phyloP scores from a whole-genome alignment of 495 filamentous ascomycete species.

The Trypethelium eluteriae region DNA sequence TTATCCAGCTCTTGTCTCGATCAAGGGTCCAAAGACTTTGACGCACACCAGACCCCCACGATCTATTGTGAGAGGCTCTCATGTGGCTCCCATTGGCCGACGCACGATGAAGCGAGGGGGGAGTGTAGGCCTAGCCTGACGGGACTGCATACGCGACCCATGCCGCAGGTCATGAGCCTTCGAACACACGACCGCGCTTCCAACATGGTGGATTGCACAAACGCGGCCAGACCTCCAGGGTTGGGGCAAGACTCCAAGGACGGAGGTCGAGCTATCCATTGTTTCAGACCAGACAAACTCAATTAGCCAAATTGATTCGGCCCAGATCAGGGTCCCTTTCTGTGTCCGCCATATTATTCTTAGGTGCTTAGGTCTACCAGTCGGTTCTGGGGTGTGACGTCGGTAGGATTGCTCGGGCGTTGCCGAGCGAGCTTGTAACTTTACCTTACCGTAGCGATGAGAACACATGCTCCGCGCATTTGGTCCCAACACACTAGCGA shows the following conservation, averaged over 20 bases:
- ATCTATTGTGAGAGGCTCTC: slow-evolving; percentile 9
- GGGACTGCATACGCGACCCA: slow-evolving; percentile 11
- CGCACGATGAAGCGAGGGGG: background rate
- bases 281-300: background rate
- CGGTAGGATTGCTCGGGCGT: slow-evolving; percentile 1
- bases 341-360: background rate
- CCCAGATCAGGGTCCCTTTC: background rate
- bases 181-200: slow-evolving; percentile 10
- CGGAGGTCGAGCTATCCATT: background rate
- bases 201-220: slow-evolving; percentile 13
- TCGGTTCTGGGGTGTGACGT: background rate
- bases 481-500: background rate
- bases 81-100: background rate
- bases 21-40: background rate
- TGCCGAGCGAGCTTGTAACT: background rate
- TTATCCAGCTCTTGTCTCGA: background rate
- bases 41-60: background rate
- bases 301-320: background rate
- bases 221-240: background rate
- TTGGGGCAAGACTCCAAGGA: background rate
- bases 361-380: background rate
- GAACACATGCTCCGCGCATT: slow-evolving; percentile 8
- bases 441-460: background rate
- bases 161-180: slow-evolving; percentile 10
- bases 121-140: background rate